Evolutionary conservation across 2,329 filamentous ascomycete species (phyloP).

Genomic region (Geosmithia putterillii): DNA sequence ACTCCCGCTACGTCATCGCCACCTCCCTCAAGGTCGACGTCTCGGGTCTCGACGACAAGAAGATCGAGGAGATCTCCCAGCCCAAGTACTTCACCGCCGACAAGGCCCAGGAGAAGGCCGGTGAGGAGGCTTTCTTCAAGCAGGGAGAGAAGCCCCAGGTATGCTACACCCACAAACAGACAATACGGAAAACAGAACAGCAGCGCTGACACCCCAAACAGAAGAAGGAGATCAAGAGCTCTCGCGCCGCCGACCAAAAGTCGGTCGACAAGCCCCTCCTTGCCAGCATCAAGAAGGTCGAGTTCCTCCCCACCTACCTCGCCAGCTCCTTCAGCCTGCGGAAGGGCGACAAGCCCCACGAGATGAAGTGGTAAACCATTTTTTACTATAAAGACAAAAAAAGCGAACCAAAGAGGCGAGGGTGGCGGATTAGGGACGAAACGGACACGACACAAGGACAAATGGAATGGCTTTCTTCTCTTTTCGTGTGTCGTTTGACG

Average conservation of each 20-base stretch:
- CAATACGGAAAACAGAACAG: no score
- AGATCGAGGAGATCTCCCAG: conserved; percentile 67
- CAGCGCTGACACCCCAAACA: conserved; percentile 36
- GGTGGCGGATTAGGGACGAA: conserved; percentile 3
- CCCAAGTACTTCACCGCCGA: conserved; percentile 94
- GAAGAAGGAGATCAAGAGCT: conserved; percentile 95
- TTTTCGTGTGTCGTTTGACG: no score
- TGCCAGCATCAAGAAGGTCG: conserved; percentile 96
- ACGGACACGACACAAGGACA: no score
- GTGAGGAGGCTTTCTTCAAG: conserved; percentile 99
- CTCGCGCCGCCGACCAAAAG: conserved; percentile 95
- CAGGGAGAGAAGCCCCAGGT: conserved; percentile 97
- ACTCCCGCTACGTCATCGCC: conserved; percentile 87
- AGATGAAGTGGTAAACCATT: conserved; percentile 95
- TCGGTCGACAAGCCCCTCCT: conserved; percentile 93
- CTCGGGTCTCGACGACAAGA: conserved; percentile 75
- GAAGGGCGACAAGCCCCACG: conserved; percentile 98
- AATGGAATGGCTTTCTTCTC: no score
- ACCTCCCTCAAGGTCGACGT: conserved; percentile 80
- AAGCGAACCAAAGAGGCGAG: background rate
- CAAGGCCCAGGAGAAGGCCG: conserved; percentile 88
- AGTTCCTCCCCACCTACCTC: conserved; percentile 87
- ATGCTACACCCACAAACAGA: conserved; percentile 30
- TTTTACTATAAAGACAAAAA: conserved; percentile 2
- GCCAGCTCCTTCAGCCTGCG: conserved; percentile 93